Conservation (phyloP, 2,329 filamentous ascomycete species). For the Lachnellula suecica region DNA sequence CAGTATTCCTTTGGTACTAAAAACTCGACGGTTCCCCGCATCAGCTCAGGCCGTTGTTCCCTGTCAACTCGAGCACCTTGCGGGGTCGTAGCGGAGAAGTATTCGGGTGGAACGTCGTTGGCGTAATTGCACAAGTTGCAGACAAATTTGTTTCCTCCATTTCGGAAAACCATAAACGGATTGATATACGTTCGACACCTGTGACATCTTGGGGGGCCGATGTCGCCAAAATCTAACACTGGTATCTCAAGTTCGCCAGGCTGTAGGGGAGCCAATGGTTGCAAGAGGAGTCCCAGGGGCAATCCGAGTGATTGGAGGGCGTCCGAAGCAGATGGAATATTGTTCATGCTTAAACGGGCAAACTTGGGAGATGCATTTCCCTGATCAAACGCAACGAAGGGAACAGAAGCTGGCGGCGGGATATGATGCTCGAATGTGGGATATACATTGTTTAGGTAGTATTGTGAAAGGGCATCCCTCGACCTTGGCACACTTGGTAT, state of each 20-base stretch:
- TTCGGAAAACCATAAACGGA: constrained; percentile 96
- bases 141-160: constrained; percentile 92
- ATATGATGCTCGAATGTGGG: constrained; percentile 94
- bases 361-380: constrained; percentile 96
- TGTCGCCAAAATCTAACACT: constrained; percentile 91
- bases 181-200: constrained; percentile 97
- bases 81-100: constrained; percentile 88
- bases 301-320: constrained; percentile 77
- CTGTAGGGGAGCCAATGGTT: constrained; percentile 81
- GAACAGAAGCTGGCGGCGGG: constrained; percentile 82
- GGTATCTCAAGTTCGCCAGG: constrained; percentile 85
- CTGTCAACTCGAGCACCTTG: constrained; percentile 86
- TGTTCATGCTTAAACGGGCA: constrained; percentile 87
- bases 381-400: constrained; percentile 93
- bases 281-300: constrained; percentile 83
- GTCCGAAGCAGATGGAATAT: constrained; percentile 81
- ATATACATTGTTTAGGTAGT: constrained; percentile 86
- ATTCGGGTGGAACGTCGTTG: constrained; percentile 89
- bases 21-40: constrained; percentile 91
- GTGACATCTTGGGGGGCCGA: constrained; percentile 85
- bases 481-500: constrained; percentile 88
- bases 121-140: constrained; percentile 98
- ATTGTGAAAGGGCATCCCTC: constrained; percentile 77
- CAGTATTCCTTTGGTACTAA: constrained; percentile 98
- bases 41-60: constrained; percentile 84